These are phyloP conservation scores for Trichoderma sp. DNA, from an alignment of 2,329 filamentous ascomycete species.

Conservation along the genomic window DNA sequence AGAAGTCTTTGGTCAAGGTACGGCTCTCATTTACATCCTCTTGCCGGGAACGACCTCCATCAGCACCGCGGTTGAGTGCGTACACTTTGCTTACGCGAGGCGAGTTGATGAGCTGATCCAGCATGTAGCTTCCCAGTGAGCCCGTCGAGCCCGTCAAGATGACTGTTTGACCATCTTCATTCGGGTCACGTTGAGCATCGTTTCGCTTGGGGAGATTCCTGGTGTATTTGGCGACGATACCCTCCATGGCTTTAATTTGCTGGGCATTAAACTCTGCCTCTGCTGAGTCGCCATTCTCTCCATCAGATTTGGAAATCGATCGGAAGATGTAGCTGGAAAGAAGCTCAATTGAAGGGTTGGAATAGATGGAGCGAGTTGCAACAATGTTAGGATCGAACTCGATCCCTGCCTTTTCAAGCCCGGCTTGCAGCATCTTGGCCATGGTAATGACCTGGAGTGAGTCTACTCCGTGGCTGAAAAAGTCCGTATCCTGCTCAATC, in stretches of 20 bases:
- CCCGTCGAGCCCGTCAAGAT: constrained; percentile 87
- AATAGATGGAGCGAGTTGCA: neutral
- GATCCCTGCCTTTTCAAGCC: neutral
- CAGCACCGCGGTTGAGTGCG: constrained; percentile 33
- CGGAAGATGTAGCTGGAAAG: neutral
- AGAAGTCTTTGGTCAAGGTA: neutral
- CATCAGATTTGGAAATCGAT: neutral
- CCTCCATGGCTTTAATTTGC: neutral
- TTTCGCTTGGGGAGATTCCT: neutral
- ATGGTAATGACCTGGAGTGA: neutral
- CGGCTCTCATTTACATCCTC: neutral
- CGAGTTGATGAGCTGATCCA: constrained; percentile 38
- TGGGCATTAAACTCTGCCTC: neutral
- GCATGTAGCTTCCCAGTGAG: constrained; percentile 82
- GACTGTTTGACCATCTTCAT: constrained; percentile 53
- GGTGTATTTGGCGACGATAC: neutral
- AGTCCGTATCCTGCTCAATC: neutral
- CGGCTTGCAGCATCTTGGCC: neutral
- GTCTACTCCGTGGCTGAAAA: neutral
- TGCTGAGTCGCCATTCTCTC: neutral
- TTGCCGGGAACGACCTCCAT: constrained; percentile 28
- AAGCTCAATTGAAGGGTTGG: neutral
- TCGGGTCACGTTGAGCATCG: constrained; percentile 35
- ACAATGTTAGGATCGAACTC: neutral
- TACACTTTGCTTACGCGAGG: constrained; percentile 31